Evolutionary conservation across 2,329 filamentous ascomycete genomes (phyloP).

Genomic region (Lizonia empirigonia): DNA sequence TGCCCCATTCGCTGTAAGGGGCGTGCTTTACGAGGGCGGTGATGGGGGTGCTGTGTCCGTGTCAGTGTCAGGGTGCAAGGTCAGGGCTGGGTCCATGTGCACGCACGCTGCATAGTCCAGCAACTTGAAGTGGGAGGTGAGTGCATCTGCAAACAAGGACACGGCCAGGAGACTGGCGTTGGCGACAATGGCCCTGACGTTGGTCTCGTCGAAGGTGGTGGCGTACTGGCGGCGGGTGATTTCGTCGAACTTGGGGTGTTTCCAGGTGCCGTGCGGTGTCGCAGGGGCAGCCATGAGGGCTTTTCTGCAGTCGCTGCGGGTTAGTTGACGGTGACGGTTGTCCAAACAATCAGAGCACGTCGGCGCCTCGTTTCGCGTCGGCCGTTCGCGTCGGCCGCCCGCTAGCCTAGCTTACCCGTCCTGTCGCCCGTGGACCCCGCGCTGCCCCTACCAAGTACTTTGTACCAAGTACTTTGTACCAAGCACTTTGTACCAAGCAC

Average conservation of each 20-base stretch:
- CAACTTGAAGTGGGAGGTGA: slow-evolving; percentile 28
- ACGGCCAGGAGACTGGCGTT: slow-evolving; percentile 65
- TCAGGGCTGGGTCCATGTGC: too few relatives aligned
- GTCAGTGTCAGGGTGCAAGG: too few relatives aligned
- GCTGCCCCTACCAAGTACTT: too few relatives aligned
- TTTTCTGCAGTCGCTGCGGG: neutral
- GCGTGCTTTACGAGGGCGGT: slow-evolving; percentile 45
- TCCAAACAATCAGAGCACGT: slow-evolving; percentile 13
- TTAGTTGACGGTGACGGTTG: slow-evolving; percentile 14
- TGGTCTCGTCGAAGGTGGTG: slow-evolving; percentile 77
- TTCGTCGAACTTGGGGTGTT: slow-evolving; percentile 85
- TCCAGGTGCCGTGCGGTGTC: slow-evolving; percentile 72
- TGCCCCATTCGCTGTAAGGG: slow-evolving; percentile 45
- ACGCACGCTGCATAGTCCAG: slow-evolving; percentile 34
- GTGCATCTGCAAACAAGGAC: slow-evolving; percentile 49
- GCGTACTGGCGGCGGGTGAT: slow-evolving; percentile 81
- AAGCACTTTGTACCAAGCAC: too few relatives aligned
- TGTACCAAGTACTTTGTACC: too few relatives aligned
- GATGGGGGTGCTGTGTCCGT: slow-evolving; percentile 41
- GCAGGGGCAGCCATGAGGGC: slow-evolving; percentile 25
- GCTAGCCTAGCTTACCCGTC: too few relatives aligned
- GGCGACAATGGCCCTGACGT: slow-evolving; percentile 71
- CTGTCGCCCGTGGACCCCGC: neutral
- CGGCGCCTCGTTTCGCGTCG: too few relatives aligned
- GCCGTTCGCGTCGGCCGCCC: too few relatives aligned